Conservation (phyloP, 2,329 filamentous ascomycete genomes). For the Cordyceps cateniannulata region DNA sequence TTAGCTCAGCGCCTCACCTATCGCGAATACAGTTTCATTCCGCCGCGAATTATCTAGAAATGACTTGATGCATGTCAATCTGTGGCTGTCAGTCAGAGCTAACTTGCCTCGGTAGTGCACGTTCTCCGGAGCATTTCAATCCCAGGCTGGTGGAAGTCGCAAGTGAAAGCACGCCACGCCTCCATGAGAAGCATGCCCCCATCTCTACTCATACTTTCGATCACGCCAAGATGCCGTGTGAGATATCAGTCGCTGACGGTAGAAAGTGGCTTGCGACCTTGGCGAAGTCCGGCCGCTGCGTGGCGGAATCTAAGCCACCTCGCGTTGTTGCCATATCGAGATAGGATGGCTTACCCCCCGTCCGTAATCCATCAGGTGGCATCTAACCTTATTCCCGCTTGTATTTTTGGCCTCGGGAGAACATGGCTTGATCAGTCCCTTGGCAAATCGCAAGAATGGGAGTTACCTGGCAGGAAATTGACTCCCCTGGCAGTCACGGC, state of each 20-base stretch:
- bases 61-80: neutral
- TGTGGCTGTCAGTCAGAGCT: neutral
- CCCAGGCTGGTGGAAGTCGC: too few relatives aligned
- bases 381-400: neutral
- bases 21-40: too few relatives aligned
- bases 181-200: constrained; percentile 1
- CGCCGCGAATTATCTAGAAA: too few relatives aligned
- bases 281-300: neutral
- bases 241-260: too few relatives aligned
- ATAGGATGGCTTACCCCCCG: neutral
- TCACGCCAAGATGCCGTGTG: too few relatives aligned
- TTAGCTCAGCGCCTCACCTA: too few relatives aligned
- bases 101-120: neutral
- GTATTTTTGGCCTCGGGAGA: neutral
- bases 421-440: too few relatives aligned
- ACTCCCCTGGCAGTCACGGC: neutral
- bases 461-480: neutral
- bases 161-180: neutral
- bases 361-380: neutral
- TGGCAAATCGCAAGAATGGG: neutral
- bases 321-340: constrained; percentile 1
- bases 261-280: too few relatives aligned
- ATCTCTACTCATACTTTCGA: too few relatives aligned
- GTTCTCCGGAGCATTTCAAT: too few relatives aligned
- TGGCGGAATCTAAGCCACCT: neutral